phyloP scores from a whole-genome alignment of 192 early-diverging fungal genomes.

The Rhizophagus sp. region DNA sequence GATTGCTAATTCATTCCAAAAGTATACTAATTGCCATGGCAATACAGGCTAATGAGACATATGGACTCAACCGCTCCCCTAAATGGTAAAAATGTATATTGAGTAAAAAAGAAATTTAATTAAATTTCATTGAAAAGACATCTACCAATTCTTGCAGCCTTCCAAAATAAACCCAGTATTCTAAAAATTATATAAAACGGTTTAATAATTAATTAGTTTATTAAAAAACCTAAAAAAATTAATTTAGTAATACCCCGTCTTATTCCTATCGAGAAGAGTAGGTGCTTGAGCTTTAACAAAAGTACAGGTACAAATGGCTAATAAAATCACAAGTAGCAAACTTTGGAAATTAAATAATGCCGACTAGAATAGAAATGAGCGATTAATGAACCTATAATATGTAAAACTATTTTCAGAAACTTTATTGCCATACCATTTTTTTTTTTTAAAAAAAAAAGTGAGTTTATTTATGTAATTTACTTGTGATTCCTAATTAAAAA shows the following conservation, averaged over 20 bases:
- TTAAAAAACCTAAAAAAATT: background rate
- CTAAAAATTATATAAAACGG: constrained; percentile 36
- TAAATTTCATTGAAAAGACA: background rate
- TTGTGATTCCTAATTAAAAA: too few relatives aligned
- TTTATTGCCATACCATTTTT: background rate
- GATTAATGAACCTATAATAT: background rate
- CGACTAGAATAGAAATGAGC: constrained; percentile 56
- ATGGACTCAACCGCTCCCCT: constrained; percentile 76
- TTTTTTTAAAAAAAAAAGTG: too few relatives aligned
- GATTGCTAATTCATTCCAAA: constrained; percentile 14
- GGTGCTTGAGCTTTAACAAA: constrained; percentile 90
- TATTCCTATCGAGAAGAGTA: constrained; percentile 82
- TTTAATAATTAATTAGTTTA: too few relatives aligned
- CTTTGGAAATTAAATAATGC: constrained; percentile 97
- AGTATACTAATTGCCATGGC: constrained; percentile 78
- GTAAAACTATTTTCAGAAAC: background rate
- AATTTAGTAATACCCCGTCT: constrained; percentile 60
- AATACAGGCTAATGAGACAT: constrained; percentile 88
- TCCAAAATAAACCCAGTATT: constrained; percentile 91
- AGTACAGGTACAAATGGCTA: constrained; percentile 96
- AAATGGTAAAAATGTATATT: background rate
- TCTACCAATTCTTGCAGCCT: constrained; percentile 86
- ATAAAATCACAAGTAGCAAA: constrained; percentile 85
- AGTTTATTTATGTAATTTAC: too few relatives aligned
- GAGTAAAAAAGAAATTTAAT: background rate